Evolutionary conservation across 169 alveolate species (phyloP).

Genomic region (Cryptosporidium ubiquitum): DNA sequence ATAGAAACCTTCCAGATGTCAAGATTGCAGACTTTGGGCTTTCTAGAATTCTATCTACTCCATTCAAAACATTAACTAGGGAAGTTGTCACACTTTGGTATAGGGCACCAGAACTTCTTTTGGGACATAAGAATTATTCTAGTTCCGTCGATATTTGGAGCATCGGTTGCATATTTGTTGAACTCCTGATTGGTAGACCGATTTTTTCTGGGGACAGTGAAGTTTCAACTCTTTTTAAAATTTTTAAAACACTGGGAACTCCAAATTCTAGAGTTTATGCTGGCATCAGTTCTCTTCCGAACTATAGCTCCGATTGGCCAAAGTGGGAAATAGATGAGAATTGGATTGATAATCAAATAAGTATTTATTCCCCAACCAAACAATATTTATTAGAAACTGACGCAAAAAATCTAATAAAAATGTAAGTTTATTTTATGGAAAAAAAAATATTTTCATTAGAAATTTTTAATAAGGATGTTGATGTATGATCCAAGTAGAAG

Average conservation of each 20-base stretch:
- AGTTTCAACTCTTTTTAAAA: constrained; percentile 87
- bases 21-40: constrained; percentile 93
- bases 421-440: constrained; percentile 29
- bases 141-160: constrained; percentile 98
- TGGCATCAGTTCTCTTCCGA: constrained; percentile 47
- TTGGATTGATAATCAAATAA: constrained; percentile 63
- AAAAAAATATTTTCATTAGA: neutral
- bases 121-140: constrained; percentile 93
- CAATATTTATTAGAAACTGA: constrained; percentile 12
- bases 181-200: constrained; percentile 87
- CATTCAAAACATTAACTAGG: constrained; percentile 91
- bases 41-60: constrained; percentile 79
- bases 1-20: constrained; percentile 66
- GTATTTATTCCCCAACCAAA: constrained; percentile 14
- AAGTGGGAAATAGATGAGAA: constrained; percentile 56
- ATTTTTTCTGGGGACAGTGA: constrained; percentile 89
- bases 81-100: constrained; percentile 97
- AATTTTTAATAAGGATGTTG: constrained; percentile 41
- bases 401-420: constrained; percentile 48
- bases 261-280: constrained; percentile 81
- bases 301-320: constrained; percentile 62
- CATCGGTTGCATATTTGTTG: constrained; percentile 94
- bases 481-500: constrained; percentile 67
- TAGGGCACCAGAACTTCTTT: constrained; percentile 97
- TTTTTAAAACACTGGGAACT: constrained; percentile 91